phyloP scores from a whole-genome alignment of 2,329 filamentous ascomycete species.

The Amauroascus verrucosus region DNA sequence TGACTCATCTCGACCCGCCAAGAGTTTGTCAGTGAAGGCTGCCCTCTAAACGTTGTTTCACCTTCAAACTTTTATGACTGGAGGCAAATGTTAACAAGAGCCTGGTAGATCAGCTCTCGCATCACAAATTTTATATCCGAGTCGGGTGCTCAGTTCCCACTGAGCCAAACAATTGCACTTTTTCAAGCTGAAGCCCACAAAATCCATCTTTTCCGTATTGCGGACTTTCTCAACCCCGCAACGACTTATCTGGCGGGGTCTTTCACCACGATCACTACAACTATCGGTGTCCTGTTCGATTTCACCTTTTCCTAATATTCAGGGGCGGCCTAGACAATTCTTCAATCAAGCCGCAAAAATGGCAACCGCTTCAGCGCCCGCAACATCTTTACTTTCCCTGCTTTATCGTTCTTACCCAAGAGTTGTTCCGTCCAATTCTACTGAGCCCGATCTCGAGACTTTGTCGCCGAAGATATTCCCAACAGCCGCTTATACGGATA shows the following conservation, averaged over 20 bases:
- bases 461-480: constrained; percentile 55
- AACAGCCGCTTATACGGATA: constrained; percentile 59
- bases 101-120: not conserved
- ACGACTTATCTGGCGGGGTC: constrained; percentile 9
- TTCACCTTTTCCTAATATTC: not conserved
- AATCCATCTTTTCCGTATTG: constrained; percentile 10
- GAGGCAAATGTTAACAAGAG: not conserved
- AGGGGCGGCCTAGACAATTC: not conserved
- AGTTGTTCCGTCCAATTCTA: constrained; percentile 31
- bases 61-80: not conserved
- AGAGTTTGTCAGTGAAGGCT: not conserved
- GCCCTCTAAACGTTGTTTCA: not conserved
- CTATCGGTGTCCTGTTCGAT: not conserved
- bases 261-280: constrained; percentile 2
- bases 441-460: constrained; percentile 36
- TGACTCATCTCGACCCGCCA: not conserved
- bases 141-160: constrained; percentile 6
- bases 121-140: not conserved
- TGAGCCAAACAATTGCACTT: not conserved
- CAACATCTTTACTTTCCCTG: constrained; percentile 36
- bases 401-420: constrained; percentile 38
- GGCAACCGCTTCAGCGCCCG: constrained; percentile 30
- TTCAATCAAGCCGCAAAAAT: constrained; percentile 16
- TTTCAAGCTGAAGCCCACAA: constrained; percentile 12
- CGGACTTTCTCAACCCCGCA: constrained; percentile 18